A percentile compares a stretch with the other conserved stretches of the same genome.
These are phyloP conservation scores for Terana coerulea DNA, from an alignment of 768 basidiomycete species.

Conservation along the genomic window DNA sequence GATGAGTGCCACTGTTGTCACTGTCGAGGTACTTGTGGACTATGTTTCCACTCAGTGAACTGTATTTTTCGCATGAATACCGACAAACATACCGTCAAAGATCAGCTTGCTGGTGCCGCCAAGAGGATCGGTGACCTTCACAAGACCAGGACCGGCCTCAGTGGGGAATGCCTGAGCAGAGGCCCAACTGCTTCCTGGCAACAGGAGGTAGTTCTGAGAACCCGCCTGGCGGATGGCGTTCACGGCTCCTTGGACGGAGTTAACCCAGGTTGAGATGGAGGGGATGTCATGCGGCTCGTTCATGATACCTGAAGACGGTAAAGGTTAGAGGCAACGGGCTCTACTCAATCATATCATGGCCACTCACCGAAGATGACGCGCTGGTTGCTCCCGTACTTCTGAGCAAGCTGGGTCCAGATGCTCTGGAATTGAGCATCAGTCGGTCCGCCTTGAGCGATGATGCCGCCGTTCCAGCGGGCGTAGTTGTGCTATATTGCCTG, in stretches of 20 bases:
- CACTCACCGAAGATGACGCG: constrained; percentile 31
- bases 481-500: constrained; percentile 44
- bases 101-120: constrained; percentile 35
- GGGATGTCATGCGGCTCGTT: constrained; percentile 47
- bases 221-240: constrained; percentile 41
- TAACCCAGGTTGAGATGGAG: constrained; percentile 32
- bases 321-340: constrained; percentile 22
- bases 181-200: constrained; percentile 41
- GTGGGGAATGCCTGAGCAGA: constrained; percentile 36
- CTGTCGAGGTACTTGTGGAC: constrained; percentile 45
- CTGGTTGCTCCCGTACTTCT: constrained; percentile 32
- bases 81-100: constrained; percentile 34
- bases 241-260: constrained; percentile 36
- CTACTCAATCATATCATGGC: background rate
- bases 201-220: constrained; percentile 38
- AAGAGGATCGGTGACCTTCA: constrained; percentile 39
- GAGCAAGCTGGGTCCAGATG: constrained; percentile 38
- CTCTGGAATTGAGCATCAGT: constrained; percentile 37
- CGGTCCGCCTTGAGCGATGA: constrained; percentile 39
- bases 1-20: constrained; percentile 40
- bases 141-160: constrained; percentile 35
- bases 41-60: constrained; percentile 2
- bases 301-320: constrained; percentile 29
- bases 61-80: too few relatives aligned
- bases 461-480: constrained; percentile 50